These are phyloP conservation scores for Monascus ruber DNA, from an alignment of 2,329 filamentous ascomycete species.

Conservation along the genomic window DNA sequence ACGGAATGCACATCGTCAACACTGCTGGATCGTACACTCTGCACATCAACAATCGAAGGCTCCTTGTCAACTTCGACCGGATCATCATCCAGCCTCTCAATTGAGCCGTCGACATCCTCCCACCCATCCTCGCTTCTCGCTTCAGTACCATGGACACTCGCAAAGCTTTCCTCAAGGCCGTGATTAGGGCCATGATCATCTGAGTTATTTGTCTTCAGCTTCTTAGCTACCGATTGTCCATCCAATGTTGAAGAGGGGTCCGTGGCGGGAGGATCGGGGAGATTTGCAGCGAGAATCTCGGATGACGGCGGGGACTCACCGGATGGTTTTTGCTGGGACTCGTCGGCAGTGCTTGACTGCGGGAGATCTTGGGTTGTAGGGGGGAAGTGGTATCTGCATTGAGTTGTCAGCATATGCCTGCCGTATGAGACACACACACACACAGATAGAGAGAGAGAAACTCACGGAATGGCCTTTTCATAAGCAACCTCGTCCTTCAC, in stretches of 20 bases:
- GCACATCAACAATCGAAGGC: conserved; percentile 20
- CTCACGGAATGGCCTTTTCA: conserved; percentile 60
- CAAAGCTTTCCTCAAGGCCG: not conserved
- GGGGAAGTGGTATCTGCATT: conserved; percentile 38
- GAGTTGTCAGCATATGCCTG: too few species aligned
- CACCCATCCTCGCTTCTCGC: conserved; percentile 27
- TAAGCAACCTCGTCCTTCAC: conserved; percentile 68
- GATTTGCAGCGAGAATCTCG: conserved; percentile 27
- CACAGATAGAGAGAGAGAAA: conserved; percentile 11
- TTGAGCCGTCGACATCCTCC: conserved; percentile 24
- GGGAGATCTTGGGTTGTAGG: conserved; percentile 28
- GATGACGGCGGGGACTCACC: conserved; percentile 15
- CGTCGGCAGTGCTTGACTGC: conserved; percentile 2
- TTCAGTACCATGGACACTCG: conserved; percentile 7
- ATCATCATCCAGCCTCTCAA: conserved; percentile 21
- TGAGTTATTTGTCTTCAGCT: conserved; percentile 28
- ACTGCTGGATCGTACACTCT: conserved; percentile 24
- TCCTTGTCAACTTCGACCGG: conserved; percentile 21
- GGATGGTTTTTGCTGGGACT: conserved; percentile 4
- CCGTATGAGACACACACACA: too few species aligned
- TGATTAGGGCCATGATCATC: not conserved
- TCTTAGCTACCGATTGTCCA: conserved; percentile 37
- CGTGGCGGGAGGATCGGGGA: conserved; percentile 39
- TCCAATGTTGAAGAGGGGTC: conserved; percentile 28
- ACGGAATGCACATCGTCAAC: conserved; percentile 14